phyloP scores from a whole-genome alignment of 2,329 filamentous ascomycete species.

The Exserohilum rostratum region DNA sequence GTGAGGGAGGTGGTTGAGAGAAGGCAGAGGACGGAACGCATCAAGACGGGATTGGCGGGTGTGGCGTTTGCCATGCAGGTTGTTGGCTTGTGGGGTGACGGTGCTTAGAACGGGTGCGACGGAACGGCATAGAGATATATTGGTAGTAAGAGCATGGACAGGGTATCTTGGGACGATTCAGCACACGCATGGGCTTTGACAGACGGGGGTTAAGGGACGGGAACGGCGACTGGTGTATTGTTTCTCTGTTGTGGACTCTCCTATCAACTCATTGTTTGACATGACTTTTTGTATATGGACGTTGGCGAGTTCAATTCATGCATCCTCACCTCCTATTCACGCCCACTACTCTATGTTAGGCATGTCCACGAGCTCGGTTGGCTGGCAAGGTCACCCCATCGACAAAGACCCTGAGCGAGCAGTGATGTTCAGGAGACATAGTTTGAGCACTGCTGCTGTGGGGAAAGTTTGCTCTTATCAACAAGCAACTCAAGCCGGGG shows the following conservation, averaged over 20 bases:
- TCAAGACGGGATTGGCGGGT: conserved; percentile 51
- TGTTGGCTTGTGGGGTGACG: conserved; percentile 58
- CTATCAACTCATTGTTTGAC: background rate
- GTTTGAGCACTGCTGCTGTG: no score
- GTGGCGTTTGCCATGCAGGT: conserved; percentile 55
- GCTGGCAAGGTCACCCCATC: background rate
- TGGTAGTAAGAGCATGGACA: no score
- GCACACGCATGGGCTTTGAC: no score
- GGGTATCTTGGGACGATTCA: no score
- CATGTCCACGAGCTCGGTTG: background rate
- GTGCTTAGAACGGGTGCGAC: conserved; percentile 19
- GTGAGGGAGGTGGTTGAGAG: conserved; percentile 55
- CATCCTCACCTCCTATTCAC: background rate
- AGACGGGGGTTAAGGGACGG: background rate
- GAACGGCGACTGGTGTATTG: background rate
- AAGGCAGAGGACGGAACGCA: conserved; percentile 50
- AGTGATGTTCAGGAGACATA: background rate
- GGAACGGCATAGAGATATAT: background rate
- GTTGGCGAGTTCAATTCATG: background rate
- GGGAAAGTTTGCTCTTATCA: background rate
- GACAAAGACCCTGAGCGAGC: no score
- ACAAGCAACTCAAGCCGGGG: background rate
- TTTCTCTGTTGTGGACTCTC: background rate
- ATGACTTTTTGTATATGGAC: background rate
- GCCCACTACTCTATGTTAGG: background rate